These are phyloP conservation scores for Mycena vitilis DNA, from an alignment of 768 basidiomycete species.

Conservation along the genomic window DNA sequence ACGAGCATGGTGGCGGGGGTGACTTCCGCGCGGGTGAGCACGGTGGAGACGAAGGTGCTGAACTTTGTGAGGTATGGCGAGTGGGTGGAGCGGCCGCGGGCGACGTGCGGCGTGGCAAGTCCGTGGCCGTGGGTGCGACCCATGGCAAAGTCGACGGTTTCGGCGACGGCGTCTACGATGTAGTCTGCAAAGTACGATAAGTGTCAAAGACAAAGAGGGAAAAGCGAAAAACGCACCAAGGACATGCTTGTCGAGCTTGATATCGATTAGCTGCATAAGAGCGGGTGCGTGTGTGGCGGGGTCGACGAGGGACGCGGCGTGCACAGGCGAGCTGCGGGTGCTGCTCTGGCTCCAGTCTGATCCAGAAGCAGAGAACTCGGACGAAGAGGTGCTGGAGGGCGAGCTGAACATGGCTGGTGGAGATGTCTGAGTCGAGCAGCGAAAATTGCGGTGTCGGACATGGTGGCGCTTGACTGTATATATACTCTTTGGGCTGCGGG, in stretches of 20 bases:
- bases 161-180: conserved; percentile 73
- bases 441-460: not conserved
- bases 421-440: not conserved
- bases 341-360: not conserved
- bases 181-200: conserved; percentile 60
- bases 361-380: not conserved
- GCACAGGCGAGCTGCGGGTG: not conserved
- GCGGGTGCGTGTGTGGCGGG: conserved; percentile 71
- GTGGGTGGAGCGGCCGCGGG: conserved; percentile 60
- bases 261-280: conserved; percentile 74
- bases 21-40: conserved; percentile 80
- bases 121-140: conserved; percentile 69
- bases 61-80: conserved; percentile 67
- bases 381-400: not conserved
- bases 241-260: conserved; percentile 69
- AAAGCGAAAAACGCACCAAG: conserved; percentile 63
- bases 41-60: conserved; percentile 72
- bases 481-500: not conserved
- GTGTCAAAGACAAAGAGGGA: not conserved
- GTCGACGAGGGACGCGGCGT: conserved; percentile 23
- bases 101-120: conserved; percentile 6
- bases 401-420: not conserved
- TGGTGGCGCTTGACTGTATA: not conserved
- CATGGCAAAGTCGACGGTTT: conserved; percentile 83
- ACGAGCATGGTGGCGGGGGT: conserved; percentile 75